Evolutionary conservation across 2,329 filamentous ascomycete species (phyloP).

Genomic region (Penicillium glabrum): DNA sequence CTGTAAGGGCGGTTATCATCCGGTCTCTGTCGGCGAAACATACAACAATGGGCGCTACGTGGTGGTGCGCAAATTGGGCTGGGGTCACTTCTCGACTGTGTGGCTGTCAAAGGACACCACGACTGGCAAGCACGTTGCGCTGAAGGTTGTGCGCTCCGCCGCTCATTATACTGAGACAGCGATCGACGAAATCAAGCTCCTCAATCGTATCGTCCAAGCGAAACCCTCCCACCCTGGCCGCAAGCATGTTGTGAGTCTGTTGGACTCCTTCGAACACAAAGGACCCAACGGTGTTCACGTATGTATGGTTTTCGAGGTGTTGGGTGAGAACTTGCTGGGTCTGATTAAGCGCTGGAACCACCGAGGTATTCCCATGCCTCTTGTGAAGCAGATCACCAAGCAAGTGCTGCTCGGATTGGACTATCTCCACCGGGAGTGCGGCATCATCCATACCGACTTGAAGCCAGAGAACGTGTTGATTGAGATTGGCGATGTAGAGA

Average conservation of each 20-base stretch:
- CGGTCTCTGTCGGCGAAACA: slow-evolving; percentile 88
- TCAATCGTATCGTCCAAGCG: slow-evolving; percentile 94
- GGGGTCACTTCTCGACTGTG: slow-evolving; percentile 99
- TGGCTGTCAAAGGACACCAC: slow-evolving; percentile 81
- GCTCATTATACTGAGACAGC: slow-evolving; percentile 99
- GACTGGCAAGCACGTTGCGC: slow-evolving; percentile 88
- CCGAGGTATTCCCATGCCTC: slow-evolving; percentile 88
- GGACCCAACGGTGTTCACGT: slow-evolving; percentile 95
- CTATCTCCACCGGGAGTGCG: slow-evolving; percentile 95
- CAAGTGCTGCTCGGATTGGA: slow-evolving; percentile 94
- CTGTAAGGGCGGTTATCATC: slow-evolving; percentile 98
- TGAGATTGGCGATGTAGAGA: slow-evolving; percentile 97
- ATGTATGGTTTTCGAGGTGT: slow-evolving; percentile 98
- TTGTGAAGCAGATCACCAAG: slow-evolving; percentile 98
- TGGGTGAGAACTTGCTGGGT: slow-evolving; percentile 91
- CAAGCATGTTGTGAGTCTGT: slow-evolving; percentile 89
- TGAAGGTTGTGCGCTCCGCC: slow-evolving; percentile 96
- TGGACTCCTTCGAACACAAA: slow-evolving; percentile 97
- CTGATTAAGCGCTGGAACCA: slow-evolving; percentile 99
- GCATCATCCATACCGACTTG: slow-evolving; percentile 96
- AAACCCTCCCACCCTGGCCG: slow-evolving; percentile 93
- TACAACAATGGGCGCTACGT: slow-evolving; percentile 98
- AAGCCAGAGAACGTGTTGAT: slow-evolving; percentile 99
- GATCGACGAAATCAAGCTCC: slow-evolving; percentile 96
- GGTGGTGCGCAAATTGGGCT: slow-evolving; percentile 91